Evolutionary conservation across 2,329 filamentous ascomycete genomes (phyloP).

Genomic region (Cytospora piceae): DNA sequence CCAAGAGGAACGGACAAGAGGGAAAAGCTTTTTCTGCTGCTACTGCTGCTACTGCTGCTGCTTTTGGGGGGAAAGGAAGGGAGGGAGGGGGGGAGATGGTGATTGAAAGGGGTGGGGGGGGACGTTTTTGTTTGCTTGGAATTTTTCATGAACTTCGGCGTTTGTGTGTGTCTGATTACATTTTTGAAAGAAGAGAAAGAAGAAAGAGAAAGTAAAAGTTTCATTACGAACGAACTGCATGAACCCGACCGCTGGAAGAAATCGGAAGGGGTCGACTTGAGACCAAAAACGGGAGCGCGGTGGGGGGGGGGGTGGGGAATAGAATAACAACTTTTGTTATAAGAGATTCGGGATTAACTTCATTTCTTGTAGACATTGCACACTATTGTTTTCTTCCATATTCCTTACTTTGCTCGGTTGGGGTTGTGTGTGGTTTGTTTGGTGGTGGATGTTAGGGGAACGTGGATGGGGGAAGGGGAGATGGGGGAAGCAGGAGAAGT

Average conservation of each 20-base stretch:
- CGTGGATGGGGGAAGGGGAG: neutral
- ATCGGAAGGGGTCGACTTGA: neutral
- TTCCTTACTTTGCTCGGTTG: neutral
- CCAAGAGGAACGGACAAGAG: neutral
- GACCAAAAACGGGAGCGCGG: neutral
- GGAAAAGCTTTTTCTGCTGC: neutral
- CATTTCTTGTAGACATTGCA: constrained; percentile 23
- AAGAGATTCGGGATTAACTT: neutral
- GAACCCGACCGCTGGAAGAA: constrained; percentile 24
- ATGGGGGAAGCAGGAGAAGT: neutral
- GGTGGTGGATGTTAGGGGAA: too few relatives aligned
- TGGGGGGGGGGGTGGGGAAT: neutral
- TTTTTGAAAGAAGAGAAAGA: neutral
- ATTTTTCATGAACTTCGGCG: neutral
- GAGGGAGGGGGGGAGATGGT: neutral
- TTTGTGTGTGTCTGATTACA: neutral
- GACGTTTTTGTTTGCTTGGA: neutral
- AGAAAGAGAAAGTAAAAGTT: constrained; percentile 11
- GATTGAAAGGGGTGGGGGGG: too few relatives aligned
- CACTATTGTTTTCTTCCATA: neutral
- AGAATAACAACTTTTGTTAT: neutral
- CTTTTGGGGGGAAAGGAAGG: neutral
- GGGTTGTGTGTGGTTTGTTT: neutral
- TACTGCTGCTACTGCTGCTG: neutral
- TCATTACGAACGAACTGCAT: constrained; percentile 17